These are phyloP conservation scores for Camelina hispida DNA, from an alignment of 345 rosid genomes.

Conservation along the genomic window DNA sequence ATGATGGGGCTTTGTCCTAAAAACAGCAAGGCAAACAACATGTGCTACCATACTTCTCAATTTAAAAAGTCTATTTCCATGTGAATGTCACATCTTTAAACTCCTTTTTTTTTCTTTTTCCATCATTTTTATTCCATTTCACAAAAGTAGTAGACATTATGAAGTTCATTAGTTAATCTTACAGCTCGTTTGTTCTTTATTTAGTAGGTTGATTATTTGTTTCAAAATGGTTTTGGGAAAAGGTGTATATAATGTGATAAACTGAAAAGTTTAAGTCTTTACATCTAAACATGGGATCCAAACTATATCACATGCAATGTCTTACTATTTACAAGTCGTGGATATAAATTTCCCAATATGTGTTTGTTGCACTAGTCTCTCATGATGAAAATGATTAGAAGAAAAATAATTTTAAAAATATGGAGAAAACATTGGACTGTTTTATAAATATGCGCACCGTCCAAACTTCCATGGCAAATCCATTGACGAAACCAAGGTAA, in stretches of 20 bases:
- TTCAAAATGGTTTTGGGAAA: neutral
- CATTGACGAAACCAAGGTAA: constrained; percentile 43
- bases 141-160: neutral
- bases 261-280: neutral
- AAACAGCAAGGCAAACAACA: constrained; percentile 43
- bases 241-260: constrained; percentile 17
- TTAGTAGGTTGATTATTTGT: neutral
- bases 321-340: neutral
- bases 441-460: constrained; percentile 21
- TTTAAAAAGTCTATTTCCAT: constrained; percentile 37
- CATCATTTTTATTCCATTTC: constrained; percentile 10
- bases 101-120: constrained; percentile 12
- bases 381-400: neutral
- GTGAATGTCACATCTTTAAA: constrained; percentile 44
- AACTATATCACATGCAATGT: neutral
- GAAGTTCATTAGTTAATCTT: constrained; percentile 17
- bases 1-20: constrained; percentile 39
- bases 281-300: constrained; percentile 25
- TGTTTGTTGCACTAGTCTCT: neutral
- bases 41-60: constrained; percentile 45
- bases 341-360: neutral
- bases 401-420: neutral
- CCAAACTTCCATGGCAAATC: constrained; percentile 41
- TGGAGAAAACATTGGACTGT: neutral
- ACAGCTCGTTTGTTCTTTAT: constrained; percentile 32